phyloP scores from a whole-genome alignment of 306 rosid genomes.

The Cicer judaicum region DNA sequence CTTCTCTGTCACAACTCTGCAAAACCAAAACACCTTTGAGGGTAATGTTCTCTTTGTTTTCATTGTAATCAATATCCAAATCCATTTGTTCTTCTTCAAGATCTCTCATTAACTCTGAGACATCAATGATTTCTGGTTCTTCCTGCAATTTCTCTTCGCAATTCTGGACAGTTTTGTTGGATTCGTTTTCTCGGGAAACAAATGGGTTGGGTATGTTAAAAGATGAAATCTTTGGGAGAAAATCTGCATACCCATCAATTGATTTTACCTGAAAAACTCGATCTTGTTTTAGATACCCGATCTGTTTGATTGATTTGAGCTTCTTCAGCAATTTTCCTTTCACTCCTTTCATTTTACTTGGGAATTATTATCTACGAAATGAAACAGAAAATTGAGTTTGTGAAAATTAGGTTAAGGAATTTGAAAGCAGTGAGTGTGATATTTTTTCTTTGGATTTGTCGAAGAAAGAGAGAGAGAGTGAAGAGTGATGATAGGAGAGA shows the following conservation, averaged over 20 bases:
- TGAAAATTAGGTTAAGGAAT: neutral
- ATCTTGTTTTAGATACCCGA: constrained; percentile 64
- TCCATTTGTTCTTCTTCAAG: constrained; percentile 50
- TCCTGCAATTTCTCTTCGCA: constrained; percentile 36
- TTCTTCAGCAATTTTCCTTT: constrained; percentile 78
- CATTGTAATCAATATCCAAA: constrained; percentile 38
- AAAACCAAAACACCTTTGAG: neutral
- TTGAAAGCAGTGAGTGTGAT: constrained; percentile 7
- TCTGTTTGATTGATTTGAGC: constrained; percentile 75
- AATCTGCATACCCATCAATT: constrained; percentile 62
- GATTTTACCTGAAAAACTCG: constrained; percentile 70
- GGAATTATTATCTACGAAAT: constrained; percentile 26
- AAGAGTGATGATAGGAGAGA: constrained; percentile 11
- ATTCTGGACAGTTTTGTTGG: constrained; percentile 38
- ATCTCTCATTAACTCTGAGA: constrained; percentile 58
- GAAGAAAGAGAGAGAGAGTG: neutral
- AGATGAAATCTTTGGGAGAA: constrained; percentile 43
- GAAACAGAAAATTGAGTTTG: constrained; percentile 7
- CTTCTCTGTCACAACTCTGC: constrained; percentile 32
- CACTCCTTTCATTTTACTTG: constrained; percentile 64
- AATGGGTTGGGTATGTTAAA: constrained; percentile 35
- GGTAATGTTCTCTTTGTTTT: constrained; percentile 71
- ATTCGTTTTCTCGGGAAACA: constrained; percentile 50
- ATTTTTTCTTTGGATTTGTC: constrained; percentile 23
- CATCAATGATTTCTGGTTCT: constrained; percentile 54